phyloP scores from a whole-genome alignment of 169 alveolate genomes.

The Hepatocystis sp. region DNA sequence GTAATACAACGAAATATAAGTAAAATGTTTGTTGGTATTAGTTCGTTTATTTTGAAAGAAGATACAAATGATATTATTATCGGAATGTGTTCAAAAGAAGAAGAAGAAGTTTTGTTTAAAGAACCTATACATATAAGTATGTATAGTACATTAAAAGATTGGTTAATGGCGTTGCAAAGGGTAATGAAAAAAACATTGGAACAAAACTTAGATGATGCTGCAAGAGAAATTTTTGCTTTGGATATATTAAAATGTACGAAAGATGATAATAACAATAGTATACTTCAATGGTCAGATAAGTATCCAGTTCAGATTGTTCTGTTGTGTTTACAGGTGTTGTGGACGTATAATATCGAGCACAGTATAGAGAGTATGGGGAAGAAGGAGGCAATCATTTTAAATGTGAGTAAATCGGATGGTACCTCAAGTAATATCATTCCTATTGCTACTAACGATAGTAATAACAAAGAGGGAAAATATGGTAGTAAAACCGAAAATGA shows the following conservation, averaged over 20 bases:
- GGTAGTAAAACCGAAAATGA: constrained; percentile 22
- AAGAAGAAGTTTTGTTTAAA: constrained; percentile 90
- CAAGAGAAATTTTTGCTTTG: constrained; percentile 83
- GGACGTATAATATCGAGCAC: constrained; percentile 91
- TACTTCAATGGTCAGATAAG: constrained; percentile 81
- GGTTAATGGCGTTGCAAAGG: constrained; percentile 91
- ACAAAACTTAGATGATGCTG: constrained; percentile 88
- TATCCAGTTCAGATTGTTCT: constrained; percentile 92
- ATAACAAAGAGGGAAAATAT: too few species aligned
- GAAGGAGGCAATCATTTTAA: too few species aligned
- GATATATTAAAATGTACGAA: constrained; percentile 65
- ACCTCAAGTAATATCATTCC: constrained; percentile 11
- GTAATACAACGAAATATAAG: constrained; percentile 95
- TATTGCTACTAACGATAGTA: too few species aligned
- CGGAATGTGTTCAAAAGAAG: constrained; percentile 92
- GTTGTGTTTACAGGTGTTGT: constrained; percentile 88
- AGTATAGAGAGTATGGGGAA: constrained; percentile 35
- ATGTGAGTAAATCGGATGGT: constrained; percentile 38
- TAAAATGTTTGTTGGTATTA: constrained; percentile 99
- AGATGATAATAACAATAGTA: constrained; percentile 17
- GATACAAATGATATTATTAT: constrained; percentile 87
- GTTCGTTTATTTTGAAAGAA: constrained; percentile 85
- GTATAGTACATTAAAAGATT: constrained; percentile 91
- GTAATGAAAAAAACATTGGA: constrained; percentile 88
- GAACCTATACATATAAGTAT: constrained; percentile 86